Base-by-base conservation (phyloP, 768 basidiomycete species). In the Boletus rubropictus region DNA sequence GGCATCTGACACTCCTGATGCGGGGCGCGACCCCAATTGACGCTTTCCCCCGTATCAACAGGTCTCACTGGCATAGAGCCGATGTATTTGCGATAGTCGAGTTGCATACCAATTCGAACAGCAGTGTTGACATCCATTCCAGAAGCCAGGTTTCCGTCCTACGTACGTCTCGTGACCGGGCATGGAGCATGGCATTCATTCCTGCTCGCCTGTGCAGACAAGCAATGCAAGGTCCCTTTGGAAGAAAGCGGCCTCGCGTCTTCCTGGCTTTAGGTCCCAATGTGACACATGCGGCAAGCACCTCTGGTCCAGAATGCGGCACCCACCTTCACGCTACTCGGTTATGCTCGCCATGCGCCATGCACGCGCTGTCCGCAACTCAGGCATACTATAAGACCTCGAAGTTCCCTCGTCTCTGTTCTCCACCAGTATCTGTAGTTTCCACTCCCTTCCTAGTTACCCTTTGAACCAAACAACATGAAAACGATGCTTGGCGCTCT, bases 401-500 rank as follows among this genome's bases (percentile, higher is more conserved):
- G 36, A 45, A 33, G 21, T 12, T 18, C 11, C 3, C 42, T 39
- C 35, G 37, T 46, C 44, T 41, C 44, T 36, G 43, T 46, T 52
- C 43, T 45, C 51, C 54, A 55, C 21, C 57, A 50, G 34, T 46
- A 44, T 32, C 46, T 53, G 44, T 52, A 39, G 48, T 52, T 56
- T 54, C 52, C 31, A 34, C 52, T 48, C 41, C 54, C 47, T 43
- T 43, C 52, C 42, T 54, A 51, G 41, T 28, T 42, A 48, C 59
- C 43, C 44, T 24, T 53, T 48, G 20, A 49, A 52, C 42, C 18
- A 27, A 28, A 50, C 58, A 7, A 53, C 51, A 60, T 66, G 64
- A 53, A 69, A 44, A 67, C 82, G 69, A 82, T 89, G 49, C 81
- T 84, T 59, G 87, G 87, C 69, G 84, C 82, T 60, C 76, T 89